Evolutionary conservation across 2,329 filamentous ascomycete species (phyloP), one percentile per base, ranked within the genome.

Genomic region (Sphaerulina vaccinii): DNA sequence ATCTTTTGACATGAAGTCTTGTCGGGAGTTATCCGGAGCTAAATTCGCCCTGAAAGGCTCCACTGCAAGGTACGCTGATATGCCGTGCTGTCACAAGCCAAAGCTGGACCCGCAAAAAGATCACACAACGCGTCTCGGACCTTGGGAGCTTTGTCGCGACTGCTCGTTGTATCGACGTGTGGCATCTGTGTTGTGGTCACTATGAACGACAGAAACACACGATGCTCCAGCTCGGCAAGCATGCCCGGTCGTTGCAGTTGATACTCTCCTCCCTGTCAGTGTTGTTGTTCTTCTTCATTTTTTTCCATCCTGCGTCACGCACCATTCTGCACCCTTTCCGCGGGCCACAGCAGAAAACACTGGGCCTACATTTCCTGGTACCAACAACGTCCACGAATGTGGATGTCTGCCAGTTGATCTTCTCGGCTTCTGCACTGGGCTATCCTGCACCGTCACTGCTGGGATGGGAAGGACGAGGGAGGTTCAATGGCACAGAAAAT

Each of bases 381-480:
- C 52, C 49, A 18, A 43, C 49, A 5, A 48, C 49, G 4, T 22
- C 15, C 18, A 42, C 27, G n/a, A 55, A 52, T 21, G 15, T 18
- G 8, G 38, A 55, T 11, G 36, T 49, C 10, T 55, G 52, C 43
- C 48, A 49, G 24, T 15, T 49, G 24, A 35, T 55, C 42, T 21
- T 43, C 11, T 49, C 51, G 7, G 75, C 78, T 1, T 79, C 80
- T 65, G 72, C 82, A 15, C 70, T 83, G 35, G 74, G 78, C 54
- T 84, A 83, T 48, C 81, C 81, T 7, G 75, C 80, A 15, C 78
- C 81, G 5, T 80, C 76, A 1, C 15, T 57, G 8, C 29, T 57
- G 21, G 49, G 49, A 16, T 55, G 53, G 53, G 54, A 44, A 13
- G 21, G 57, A 38, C 39, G 52, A 33, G 41, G 47, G n/a, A 39